phyloP scores from a whole-genome alignment of 1,284 basidiomycete genomes.

The Ceratobasidium sp. region DNA sequence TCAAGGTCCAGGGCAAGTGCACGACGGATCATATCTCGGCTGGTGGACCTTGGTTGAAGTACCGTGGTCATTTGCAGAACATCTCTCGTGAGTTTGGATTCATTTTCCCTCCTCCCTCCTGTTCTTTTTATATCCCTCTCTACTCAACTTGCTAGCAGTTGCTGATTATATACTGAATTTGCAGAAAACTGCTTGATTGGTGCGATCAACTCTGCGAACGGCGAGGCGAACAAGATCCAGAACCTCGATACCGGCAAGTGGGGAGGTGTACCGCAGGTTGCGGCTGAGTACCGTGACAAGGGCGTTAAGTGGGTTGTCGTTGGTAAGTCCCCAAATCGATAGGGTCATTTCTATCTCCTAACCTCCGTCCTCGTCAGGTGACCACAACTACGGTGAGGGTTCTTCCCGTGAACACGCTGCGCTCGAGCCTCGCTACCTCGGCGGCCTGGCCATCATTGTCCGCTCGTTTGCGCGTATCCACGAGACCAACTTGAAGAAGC shows the following conservation, averaged over 20 bases:
- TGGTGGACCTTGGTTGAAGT: conserved; percentile 94
- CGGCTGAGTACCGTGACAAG: conserved; percentile 88
- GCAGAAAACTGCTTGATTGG: conserved; percentile 96
- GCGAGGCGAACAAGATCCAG: conserved; percentile 95
- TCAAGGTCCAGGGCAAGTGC: conserved; percentile 96
- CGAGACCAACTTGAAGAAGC: conserved; percentile 98
- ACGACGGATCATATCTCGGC: conserved; percentile 99
- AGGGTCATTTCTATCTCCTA: background rate
- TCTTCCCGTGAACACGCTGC: conserved; percentile 98
- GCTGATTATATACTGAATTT: conserved; percentile 1
- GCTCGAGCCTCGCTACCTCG: conserved; percentile 96
- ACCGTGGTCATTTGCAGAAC: conserved; percentile 98
- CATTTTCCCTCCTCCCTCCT: background rate
- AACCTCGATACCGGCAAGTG: conserved; percentile 92
- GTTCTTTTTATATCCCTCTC: too few species aligned
- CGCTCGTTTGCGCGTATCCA: conserved; percentile 98
- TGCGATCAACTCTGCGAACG: conserved; percentile 95
- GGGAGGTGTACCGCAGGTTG: conserved; percentile 87
- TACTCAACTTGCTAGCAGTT: background rate
- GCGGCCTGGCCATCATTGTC: conserved; percentile 94
- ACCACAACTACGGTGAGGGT: conserved; percentile 98
- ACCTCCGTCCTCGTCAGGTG: conserved; percentile 61
- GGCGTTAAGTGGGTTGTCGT: conserved; percentile 97
- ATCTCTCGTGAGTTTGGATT: conserved; percentile 79
- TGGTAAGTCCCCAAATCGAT: conserved; percentile 57